Base-by-base conservation (phyloP, 306 rosid genomes). In the Vigna unguiculata region DNA sequence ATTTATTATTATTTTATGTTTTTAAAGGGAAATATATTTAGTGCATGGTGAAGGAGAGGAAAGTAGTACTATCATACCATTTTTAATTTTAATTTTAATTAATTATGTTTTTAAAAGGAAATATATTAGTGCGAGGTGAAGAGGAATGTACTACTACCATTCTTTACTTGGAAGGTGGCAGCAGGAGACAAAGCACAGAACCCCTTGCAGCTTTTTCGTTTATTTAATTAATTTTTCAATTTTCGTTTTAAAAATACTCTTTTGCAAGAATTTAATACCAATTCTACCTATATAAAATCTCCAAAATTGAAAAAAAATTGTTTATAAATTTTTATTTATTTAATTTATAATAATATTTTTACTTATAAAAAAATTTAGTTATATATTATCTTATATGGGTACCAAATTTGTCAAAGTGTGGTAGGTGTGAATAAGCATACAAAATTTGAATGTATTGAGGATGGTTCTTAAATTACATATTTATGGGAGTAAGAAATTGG, bases 141-240 rank as follows among this genome's bases (percentile, higher is more conserved):
- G 70, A 14, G 75, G 78, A 71, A 79, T 65, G 59, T 62, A 22
- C 15, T 43, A 41, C 47, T 4, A 51, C 66, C 40, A 36, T 71
- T 79, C 72, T 61, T 77, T 19, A 19, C 38, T 9, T 25, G 69
- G 38, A 53, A 54, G 8, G 24, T 22, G 28, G 62, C 38, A 74
- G 80, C 53, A 57, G 66, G 72, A 32, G 53, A 69, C 84, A 68
- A 40, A 68, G 76, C 30, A 67, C 2, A 40, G 63, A 61, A 48
- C 11, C 34, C 34, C 9, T 2, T 41, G 46, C 77, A 81, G 72
- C 52, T 55, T 77, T 76, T 51, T 36, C 24, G 0, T 17, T 0
- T 13, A 2, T 24, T 61, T n/a, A 3, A 12, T 15, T 30, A 15
- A 64, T 21, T 41, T 13, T 14, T n/a, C 20, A 32, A 15, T 21